Conservation (phyloP, 2,329 filamentous ascomycete genomes). For the Ampelomyces quisqualis region DNA sequence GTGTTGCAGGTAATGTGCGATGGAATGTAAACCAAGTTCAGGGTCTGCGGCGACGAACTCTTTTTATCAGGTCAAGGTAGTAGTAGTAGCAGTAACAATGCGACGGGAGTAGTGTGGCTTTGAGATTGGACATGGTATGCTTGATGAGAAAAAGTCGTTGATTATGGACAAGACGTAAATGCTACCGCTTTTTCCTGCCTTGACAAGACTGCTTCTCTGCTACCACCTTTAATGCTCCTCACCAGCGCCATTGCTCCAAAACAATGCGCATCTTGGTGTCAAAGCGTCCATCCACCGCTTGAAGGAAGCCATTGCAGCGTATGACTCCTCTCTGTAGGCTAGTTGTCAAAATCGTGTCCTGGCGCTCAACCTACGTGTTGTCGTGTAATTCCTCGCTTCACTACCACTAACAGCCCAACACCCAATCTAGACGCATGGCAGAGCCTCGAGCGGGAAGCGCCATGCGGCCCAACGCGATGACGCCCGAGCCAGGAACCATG, state of each 20-base stretch:
- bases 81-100: no score
- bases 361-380: conserved; percentile 14
- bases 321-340: no score
- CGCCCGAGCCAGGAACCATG: conserved; percentile 1
- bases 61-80: conserved; percentile 41
- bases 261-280: no score
- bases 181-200: no score
- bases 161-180: no score
- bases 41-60: conserved; percentile 37
- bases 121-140: conserved; percentile 40
- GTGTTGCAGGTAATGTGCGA: conserved; percentile 2
- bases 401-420: conserved; percentile 2
- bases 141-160: no score
- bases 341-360: no score
- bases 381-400: conserved; percentile 8
- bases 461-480: conserved; percentile 15
- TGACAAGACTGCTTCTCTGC: no score
- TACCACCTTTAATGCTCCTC: no score
- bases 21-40: conserved; percentile 12
- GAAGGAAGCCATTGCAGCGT: no score
- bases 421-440: conserved; percentile 8
- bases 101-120: conserved; percentile 24
- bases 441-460: conserved; percentile 11
- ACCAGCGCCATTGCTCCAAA: no score
- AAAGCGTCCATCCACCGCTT: no score